Conservation (phyloP, 1,284 basidiomycete genomes). For the Porodaedalea pini region DNA sequence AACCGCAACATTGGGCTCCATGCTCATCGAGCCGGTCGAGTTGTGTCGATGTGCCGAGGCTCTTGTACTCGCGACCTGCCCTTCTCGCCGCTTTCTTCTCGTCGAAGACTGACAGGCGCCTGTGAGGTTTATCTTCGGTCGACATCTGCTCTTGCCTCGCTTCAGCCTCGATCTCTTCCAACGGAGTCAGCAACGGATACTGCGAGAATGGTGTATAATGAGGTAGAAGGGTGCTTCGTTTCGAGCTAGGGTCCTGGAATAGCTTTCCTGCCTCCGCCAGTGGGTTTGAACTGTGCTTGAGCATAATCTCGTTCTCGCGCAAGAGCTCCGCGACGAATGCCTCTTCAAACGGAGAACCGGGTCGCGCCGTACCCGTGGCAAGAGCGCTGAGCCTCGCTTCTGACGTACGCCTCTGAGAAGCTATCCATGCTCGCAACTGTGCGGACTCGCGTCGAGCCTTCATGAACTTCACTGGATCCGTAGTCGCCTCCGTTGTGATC, state of each 20-base stretch:
- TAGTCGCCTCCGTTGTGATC: slow-evolving; percentile 2
- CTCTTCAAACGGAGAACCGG: neutral
- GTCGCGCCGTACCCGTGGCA: neutral
- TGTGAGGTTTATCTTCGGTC: too few species aligned
- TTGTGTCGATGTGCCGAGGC: neutral
- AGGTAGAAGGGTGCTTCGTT: neutral
- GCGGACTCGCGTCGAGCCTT: slow-evolving; percentile 6
- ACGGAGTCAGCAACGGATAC: neutral
- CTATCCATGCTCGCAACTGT: slow-evolving; percentile 3
- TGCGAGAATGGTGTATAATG: slow-evolving; percentile 10
- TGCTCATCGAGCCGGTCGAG: neutral
- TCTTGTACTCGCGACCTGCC: slow-evolving; percentile 8
- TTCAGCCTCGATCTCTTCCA: slow-evolving; percentile 8
- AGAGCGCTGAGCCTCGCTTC: slow-evolving; percentile 4
- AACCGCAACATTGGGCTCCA: neutral
- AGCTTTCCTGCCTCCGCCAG: slow-evolving; percentile 2
- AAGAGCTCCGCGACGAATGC: slow-evolving; percentile 11
- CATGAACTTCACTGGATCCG: slow-evolving; percentile 2
- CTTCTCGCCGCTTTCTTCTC: slow-evolving; percentile 11
- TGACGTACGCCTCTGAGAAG: neutral
- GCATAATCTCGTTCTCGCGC: slow-evolving; percentile 5
- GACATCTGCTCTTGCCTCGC: neutral
- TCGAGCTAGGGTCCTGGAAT: neutral
- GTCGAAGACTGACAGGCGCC: slow-evolving; percentile 4
- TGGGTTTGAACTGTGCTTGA: slow-evolving; percentile 9